Base-by-base conservation (phyloP, 129 eudicot species). In the Silybum marianum region DNA sequence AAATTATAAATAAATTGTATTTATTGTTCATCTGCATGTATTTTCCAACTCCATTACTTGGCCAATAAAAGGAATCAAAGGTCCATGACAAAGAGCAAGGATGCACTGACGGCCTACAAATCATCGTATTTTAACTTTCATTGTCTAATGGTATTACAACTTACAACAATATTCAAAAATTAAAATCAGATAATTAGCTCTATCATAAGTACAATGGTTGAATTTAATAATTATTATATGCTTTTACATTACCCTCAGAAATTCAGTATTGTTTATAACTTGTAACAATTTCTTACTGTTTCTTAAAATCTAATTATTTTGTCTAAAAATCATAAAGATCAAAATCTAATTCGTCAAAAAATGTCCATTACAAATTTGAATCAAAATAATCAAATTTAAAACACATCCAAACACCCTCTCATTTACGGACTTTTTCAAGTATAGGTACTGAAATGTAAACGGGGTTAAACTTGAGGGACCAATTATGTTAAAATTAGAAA, bases 391-490 rank as follows among this genome's bases (percentile, higher is more conserved):
- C 12, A 10, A 44, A 44, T 44, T 2, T 44, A 10, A 13, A 44
- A 18, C 66, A 18, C 66, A 58, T 18, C 10, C 22, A n/a, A 54
- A 54, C 22, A 18, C 22, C 63, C 22, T 18, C 19, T 54, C 63
- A 54, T 54, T 58, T 8, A 18, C 6, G 23, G 66, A 6, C 23
- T 58, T 54, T 54, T 54, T 58, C 1, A 58, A 58, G 66, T 58
- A 22, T 58, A 58, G 66, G 66, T 0, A 58, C 66, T 58, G 28
- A 25, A 21, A 72, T 78, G 62, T 44, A 54, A 78, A 5, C 0
- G 32, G 23, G 68, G 2, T 71, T 5, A 63, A 78, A 0, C 1
- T 26, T 21, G 28, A 83, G 75, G 86, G 86, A 30, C 60, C 28
- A 63, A 62, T 77, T 39, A 40, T 72, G 79, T 14, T 58, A 78